Conservation (phyloP, 176 grass and related monocot genomes). For the maize (Zea mays) region DNA sequence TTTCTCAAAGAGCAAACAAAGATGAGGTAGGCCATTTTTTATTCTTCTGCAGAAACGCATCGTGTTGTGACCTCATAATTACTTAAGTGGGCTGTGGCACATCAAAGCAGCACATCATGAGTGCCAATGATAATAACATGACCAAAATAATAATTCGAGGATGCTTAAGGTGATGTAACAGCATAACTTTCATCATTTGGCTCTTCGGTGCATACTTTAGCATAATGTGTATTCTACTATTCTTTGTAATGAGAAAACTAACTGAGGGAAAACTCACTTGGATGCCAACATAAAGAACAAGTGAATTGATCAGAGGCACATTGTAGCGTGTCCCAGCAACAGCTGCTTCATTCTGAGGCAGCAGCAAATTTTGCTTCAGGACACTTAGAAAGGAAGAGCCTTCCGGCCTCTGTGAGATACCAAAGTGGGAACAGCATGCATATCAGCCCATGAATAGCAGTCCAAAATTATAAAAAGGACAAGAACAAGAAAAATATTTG, state of each 20-base stretch:
- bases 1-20: background rate
- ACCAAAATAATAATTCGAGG: background rate
- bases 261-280: slow-evolving; percentile 47
- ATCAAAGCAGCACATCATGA: background rate
- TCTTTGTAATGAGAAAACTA: background rate
- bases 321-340: slow-evolving; percentile 73
- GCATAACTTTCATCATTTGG: background rate
- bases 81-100: background rate
- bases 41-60: background rate
- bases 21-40: background rate
- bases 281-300: slow-evolving; percentile 87
- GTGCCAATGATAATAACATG: background rate
- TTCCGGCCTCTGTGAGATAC: slow-evolving; percentile 52
- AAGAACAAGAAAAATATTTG: slow-evolving; percentile 28
- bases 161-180: background rate
- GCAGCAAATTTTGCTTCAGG: slow-evolving; percentile 73
- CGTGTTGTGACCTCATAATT: background rate
- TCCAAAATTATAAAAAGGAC: slow-evolving; percentile 1
- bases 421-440: slow-evolving; percentile 25
- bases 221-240: background rate
- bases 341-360: slow-evolving; percentile 67
- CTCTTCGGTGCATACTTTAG: background rate
- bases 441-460: background rate
- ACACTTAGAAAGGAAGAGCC: slow-evolving; percentile 70
- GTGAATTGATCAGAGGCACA: slow-evolving; percentile 75